Conservation (phyloP, 768 basidiomycete species). For the Boletus tomentosulus region DNA sequence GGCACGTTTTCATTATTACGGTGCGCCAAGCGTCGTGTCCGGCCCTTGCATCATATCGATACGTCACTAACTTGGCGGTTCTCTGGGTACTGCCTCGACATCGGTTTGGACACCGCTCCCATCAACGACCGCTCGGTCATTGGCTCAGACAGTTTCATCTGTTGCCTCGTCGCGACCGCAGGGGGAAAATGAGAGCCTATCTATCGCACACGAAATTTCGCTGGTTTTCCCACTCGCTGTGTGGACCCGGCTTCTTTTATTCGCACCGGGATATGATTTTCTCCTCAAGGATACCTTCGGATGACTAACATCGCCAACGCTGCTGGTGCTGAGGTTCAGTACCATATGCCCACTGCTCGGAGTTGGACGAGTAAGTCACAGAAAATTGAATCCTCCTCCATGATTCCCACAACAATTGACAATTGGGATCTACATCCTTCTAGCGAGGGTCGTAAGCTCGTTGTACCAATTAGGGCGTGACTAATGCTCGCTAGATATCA, state of each 20-base stretch:
- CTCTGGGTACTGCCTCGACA: slow-evolving; percentile 53
- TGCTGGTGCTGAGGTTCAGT: slow-evolving; percentile 49
- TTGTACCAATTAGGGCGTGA: neutral
- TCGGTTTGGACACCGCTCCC: slow-evolving; percentile 57
- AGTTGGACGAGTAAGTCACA: slow-evolving; percentile 53
- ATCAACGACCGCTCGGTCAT: slow-evolving; percentile 46
- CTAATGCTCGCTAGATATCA: slow-evolving; percentile 37
- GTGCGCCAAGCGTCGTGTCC: slow-evolving; percentile 21
- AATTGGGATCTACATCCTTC: slow-evolving; percentile 52
- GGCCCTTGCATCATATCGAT: neutral
- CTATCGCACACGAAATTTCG: slow-evolving; percentile 49
- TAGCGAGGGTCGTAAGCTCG: slow-evolving; percentile 22
- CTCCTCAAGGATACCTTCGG: slow-evolving; percentile 39
- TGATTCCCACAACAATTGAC: slow-evolving; percentile 2
- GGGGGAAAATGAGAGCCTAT: slow-evolving; percentile 36
- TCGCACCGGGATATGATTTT: slow-evolving; percentile 49
- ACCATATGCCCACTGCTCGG: slow-evolving; percentile 36
- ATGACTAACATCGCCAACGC: slow-evolving; percentile 56
- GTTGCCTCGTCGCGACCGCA: slow-evolving; percentile 57
- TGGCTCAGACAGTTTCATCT: slow-evolving; percentile 44
- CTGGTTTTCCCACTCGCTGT: slow-evolving; percentile 60
- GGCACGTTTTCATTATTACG: slow-evolving; percentile 56
- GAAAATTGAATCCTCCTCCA: neutral
- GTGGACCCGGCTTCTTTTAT: slow-evolving; percentile 64
- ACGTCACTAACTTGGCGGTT: slow-evolving; percentile 39